phyloP scores from a whole-genome alignment of 164 flowering plant species.

The Echeveria elegans region DNA sequence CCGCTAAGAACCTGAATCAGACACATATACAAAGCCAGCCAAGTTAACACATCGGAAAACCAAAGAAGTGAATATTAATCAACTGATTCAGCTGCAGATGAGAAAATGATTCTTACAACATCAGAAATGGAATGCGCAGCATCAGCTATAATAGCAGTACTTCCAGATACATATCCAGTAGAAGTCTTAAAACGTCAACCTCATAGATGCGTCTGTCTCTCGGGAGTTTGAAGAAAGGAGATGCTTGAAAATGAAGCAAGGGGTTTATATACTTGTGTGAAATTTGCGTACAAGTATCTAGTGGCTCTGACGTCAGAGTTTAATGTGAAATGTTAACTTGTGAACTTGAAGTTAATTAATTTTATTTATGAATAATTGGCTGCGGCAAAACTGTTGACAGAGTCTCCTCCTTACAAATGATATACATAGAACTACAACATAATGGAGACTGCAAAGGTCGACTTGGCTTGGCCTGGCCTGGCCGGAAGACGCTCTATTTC shows the following conservation, averaged over 20 bases:
- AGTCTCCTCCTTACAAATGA: not conserved
- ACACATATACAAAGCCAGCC: slow-evolving; percentile 3
- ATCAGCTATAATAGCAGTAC: slow-evolving; percentile 90
- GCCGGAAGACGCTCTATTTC: not conserved
- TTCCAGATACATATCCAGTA: slow-evolving; percentile 80
- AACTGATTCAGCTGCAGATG: too few relatives aligned
- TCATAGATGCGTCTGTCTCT: too few relatives aligned
- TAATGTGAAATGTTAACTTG: too few relatives aligned
- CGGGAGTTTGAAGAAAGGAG: too few relatives aligned
- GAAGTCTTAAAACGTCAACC: slow-evolving; percentile 46
- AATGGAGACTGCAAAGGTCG: not conserved
- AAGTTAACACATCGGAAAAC: not conserved
- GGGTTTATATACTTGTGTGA: too few relatives aligned
- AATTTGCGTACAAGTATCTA: too few relatives aligned
- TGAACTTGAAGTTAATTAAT: too few relatives aligned
- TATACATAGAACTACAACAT: not conserved
- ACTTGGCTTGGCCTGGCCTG: not conserved
- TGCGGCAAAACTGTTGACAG: not conserved
- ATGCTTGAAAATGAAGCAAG: too few relatives aligned
- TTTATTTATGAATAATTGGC: not conserved
- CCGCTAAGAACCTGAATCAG: slow-evolving; percentile 81
- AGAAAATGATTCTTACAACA: slow-evolving; percentile 34
- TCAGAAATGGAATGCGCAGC: slow-evolving; percentile 96
- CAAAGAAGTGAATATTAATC: not conserved
- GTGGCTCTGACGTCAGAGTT: too few relatives aligned